phyloP scores from a whole-genome alignment of 2,329 filamentous ascomycete species.

The Penicillium sp. region DNA sequence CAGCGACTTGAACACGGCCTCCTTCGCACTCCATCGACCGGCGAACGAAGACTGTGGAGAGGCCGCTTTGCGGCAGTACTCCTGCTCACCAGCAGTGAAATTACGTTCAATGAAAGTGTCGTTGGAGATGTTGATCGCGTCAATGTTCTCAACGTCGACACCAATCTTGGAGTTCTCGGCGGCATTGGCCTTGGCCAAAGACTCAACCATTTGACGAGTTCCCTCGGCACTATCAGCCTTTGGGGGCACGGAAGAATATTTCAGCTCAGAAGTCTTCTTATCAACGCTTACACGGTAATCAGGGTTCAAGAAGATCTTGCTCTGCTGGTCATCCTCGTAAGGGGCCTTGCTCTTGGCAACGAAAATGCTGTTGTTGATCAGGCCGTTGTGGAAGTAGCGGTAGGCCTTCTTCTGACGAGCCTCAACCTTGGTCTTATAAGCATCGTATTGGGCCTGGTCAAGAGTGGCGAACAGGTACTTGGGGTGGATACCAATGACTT shows the following conservation, averaged over 20 bases:
- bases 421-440: constrained; percentile 85
- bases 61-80: constrained; percentile 78
- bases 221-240: constrained; percentile 60
- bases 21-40: constrained; percentile 94
- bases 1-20: constrained; percentile 96
- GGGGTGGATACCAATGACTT: constrained; percentile 94
- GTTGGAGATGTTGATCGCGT: constrained; percentile 86
- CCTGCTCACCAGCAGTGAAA: constrained; percentile 80
- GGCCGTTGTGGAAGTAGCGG: constrained; percentile 95
- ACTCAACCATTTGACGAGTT: constrained; percentile 73
- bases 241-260: constrained; percentile 68
- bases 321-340: constrained; percentile 84
- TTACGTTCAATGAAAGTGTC: constrained; percentile 93
- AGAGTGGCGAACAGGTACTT: constrained; percentile 95
- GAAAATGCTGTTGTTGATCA: constrained; percentile 98
- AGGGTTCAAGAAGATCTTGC: constrained; percentile 88
- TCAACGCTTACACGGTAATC: constrained; percentile 79
- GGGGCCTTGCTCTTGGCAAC: constrained; percentile 90
- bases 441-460: constrained; percentile 75
- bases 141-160: constrained; percentile 88
- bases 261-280: constrained; percentile 80
- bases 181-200: constrained; percentile 65
- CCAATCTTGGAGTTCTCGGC: constrained; percentile 73
- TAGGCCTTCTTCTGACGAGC: constrained; percentile 98
- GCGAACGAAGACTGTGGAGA: constrained; percentile 87